phyloP scores from a whole-genome alignment of 2,329 filamentous ascomycete species.

The Pezicula radicicola region DNA sequence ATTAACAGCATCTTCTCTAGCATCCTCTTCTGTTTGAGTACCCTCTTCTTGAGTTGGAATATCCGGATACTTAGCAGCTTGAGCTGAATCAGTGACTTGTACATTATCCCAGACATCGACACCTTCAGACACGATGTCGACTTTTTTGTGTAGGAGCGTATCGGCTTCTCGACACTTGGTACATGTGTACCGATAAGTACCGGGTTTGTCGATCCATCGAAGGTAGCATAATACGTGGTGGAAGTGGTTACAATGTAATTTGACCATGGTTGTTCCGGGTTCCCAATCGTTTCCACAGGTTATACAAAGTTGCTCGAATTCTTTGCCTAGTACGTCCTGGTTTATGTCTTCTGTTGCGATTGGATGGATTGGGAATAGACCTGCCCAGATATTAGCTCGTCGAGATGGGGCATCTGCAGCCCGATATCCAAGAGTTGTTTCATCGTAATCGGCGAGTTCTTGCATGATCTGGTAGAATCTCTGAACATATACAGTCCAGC shows the following conservation, averaged over 20 bases:
- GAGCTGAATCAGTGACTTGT: not conserved
- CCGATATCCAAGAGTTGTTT: not conserved
- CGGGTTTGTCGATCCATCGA: slow-evolving; percentile 4
- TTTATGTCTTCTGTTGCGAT: slow-evolving; percentile 1
- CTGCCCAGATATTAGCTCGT: slow-evolving; percentile 2
- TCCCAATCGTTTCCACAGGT: slow-evolving; percentile 8
- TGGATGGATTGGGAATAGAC: slow-evolving; percentile 12
- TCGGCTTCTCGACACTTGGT: slow-evolving; percentile 4
- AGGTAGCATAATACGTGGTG: slow-evolving; percentile 11
- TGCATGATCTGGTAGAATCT: slow-evolving; percentile 5
- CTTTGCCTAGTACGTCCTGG: not conserved
- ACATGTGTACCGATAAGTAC: slow-evolving; percentile 3
- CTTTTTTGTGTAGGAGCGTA: not conserved
- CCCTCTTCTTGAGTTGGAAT: no score
- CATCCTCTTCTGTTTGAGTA: no score
- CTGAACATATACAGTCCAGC: not conserved
- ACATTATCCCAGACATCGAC: slow-evolving; percentile 12
- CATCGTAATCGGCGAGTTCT: not conserved
- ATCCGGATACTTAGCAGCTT: no score
- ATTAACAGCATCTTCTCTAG: no score
- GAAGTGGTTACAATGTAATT: slow-evolving; percentile 14
- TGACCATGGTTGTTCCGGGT: not conserved
- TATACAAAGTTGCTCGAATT: slow-evolving; percentile 1
- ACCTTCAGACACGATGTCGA: slow-evolving; percentile 7
- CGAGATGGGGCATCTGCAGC: slow-evolving; percentile 1